phyloP scores from a whole-genome alignment of 192 early-diverging fungal genomes.

The Geranomyces michiganensis region DNA sequence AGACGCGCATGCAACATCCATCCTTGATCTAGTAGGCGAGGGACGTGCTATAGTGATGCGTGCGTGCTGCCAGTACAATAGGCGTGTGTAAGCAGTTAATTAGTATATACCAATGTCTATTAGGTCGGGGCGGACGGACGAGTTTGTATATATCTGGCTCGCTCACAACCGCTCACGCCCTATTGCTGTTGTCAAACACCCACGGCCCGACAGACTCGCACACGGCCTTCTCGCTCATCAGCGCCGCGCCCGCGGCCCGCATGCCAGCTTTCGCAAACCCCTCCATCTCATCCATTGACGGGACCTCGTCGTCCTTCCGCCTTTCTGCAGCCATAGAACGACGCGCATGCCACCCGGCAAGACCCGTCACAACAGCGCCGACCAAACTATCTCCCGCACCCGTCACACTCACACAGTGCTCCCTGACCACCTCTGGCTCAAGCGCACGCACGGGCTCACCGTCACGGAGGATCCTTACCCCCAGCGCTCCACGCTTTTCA shows the following conservation, averaged over 20 bases:
- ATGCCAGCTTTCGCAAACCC: slow-evolving; percentile 19
- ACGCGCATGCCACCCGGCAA: background rate
- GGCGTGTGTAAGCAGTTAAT: too few relatives aligned
- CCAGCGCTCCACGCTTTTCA: slow-evolving; percentile 73
- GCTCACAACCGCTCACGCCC: too few relatives aligned
- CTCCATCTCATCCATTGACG: slow-evolving; percentile 10
- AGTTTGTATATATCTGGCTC: too few relatives aligned
- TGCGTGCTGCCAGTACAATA: too few relatives aligned
- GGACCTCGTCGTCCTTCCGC: background rate
- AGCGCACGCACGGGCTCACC: background rate
- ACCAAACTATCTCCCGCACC: slow-evolving; percentile 73
- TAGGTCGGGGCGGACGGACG: too few relatives aligned
- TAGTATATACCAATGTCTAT: too few relatives aligned
- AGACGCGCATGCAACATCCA: too few relatives aligned
- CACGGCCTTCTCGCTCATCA: slow-evolving; percentile 31
- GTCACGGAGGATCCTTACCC: slow-evolving; percentile 51
- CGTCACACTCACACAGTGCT: slow-evolving; percentile 66
- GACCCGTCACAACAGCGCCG: slow-evolving; percentile 34
- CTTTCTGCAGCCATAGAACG: too few relatives aligned
- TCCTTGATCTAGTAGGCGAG: too few relatives aligned
- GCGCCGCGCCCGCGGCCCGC: slow-evolving; percentile 23
- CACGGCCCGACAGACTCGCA: slow-evolving; percentile 17
- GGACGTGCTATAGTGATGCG: too few relatives aligned
- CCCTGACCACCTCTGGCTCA: too few relatives aligned
- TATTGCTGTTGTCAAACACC: slow-evolving; percentile 9